Evolutionary conservation across 164 flowering plant species (phyloP), one percentile per base, ranked within the genome.

Genomic region (Vitis amurensis): DNA sequence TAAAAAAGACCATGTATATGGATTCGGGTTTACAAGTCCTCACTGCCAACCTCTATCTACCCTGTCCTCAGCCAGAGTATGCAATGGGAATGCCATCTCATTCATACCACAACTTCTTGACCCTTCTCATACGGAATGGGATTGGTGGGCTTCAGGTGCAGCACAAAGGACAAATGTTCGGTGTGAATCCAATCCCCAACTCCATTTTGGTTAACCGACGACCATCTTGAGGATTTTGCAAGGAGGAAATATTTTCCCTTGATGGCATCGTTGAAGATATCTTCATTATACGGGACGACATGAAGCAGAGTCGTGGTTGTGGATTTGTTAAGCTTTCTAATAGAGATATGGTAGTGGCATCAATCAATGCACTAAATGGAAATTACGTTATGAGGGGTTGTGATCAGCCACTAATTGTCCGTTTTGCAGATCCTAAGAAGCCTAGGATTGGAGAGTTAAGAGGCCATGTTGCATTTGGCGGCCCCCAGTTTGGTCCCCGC

Each of bases 271-370:
- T 19, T 19, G 23, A 19, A 19, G 23, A 19, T 0, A 19, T 19
- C 23, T 19, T 19, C 23, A 19, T 19, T 19, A 1, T 19, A 19
- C 0, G 1, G 1, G 23, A 19, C 23, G 23, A 19, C 23, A 19
- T 19, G 23, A 19, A 19, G 23, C 23, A 19, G 23, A 19, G 23
- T 19, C 23, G 23, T 19, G 99, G 99, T 48, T 85, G 75, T 74
- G 99, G 83, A 50, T 95, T 95, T 75, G 80, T 95, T 52, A 83
- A 84, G 64, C 93, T 80, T 75, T 73, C 90, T 59, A 77, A 77
- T 65, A 88, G 83, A 77, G 90, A 90, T n/a, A 93, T 95, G 99
- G 99, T 97, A 29, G 52, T 80, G 51, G 91, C 93, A 56, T 97
- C 99, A 68, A 91, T 95, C 29, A 84, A 85, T 68, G 96, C 82